Evolutionary conservation across 768 basidiomycete genomes (phyloP).

Genomic region (Mrakia blollopis): DNA sequence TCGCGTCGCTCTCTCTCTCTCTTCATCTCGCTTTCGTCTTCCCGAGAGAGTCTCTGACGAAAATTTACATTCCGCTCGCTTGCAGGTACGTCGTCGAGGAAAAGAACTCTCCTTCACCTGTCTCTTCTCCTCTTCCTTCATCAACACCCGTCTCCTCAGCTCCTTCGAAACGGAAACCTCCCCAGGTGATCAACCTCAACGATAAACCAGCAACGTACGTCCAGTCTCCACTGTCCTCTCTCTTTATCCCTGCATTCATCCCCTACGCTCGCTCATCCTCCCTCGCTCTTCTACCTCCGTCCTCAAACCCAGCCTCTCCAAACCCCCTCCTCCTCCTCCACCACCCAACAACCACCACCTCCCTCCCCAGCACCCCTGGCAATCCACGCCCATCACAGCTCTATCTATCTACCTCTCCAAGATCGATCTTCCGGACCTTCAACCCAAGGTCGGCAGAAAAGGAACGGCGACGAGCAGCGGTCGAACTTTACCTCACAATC

Average conservation of each 20-base stretch:
- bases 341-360: not conserved
- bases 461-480: not conserved
- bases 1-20: not conserved
- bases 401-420: constrained; percentile 28
- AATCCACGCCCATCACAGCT: not conserved
- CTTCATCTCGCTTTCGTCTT: not conserved
- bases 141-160: not conserved
- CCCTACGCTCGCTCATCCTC: not conserved
- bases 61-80: too few relatives aligned
- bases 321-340: not conserved
- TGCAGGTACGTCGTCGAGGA: constrained; percentile 28
- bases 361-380: constrained; percentile 16
- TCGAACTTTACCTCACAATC: not conserved
- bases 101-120: not conserved
- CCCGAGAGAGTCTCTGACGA: not conserved
- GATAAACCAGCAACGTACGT: not conserved
- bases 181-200: constrained; percentile 20
- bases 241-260: not conserved
- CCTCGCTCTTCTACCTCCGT: too few relatives aligned
- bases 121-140: not conserved
- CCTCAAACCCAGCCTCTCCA: not conserved
- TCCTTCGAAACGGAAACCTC: constrained; percentile 9
- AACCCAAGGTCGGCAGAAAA: constrained; percentile 16
- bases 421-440: constrained; percentile 22
- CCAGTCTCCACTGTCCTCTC: not conserved